Percentiles rank a stretch among this genome's conserved stretches.
These are phyloP conservation scores for Mortierella hygrophila DNA, from an alignment of 192 early-diverging fungal species.

Conservation along the genomic window DNA sequence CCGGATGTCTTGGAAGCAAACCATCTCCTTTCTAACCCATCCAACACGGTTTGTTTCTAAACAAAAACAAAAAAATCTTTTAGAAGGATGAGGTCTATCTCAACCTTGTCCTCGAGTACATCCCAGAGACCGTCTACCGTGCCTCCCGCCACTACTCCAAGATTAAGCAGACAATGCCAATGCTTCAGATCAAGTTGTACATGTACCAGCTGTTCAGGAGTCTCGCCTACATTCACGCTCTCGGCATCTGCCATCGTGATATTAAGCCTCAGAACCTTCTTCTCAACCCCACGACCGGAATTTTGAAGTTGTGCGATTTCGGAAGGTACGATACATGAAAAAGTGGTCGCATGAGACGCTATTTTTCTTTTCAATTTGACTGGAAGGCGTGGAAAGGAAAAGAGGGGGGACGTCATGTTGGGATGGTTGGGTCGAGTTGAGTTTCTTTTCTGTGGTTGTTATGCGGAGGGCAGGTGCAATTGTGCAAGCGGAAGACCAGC, in stretches of 20 bases:
- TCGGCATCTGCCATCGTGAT: slow-evolving; percentile 99
- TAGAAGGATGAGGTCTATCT: slow-evolving; percentile 94
- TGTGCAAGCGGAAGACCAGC: not conserved
- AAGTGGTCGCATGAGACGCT: not conserved
- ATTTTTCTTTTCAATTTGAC: not conserved
- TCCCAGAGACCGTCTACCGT: slow-evolving; percentile 97
- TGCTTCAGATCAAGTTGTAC: slow-evolving; percentile 96
- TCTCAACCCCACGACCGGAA: slow-evolving; percentile 89
- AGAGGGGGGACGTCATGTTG: not conserved
- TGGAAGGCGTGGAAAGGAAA: not conserved
- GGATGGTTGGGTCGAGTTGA: not conserved
- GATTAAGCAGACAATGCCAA: slow-evolving; percentile 94
- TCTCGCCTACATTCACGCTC: slow-evolving; percentile 95
- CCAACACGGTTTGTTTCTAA: not conserved
- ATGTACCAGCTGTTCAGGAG: slow-evolving; percentile 99
- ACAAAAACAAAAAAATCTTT: not conserved
- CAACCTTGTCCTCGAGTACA: slow-evolving; percentile 94
- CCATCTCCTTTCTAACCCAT: not conserved
- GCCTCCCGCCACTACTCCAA: slow-evolving; percentile 92
- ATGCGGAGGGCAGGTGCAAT: not conserved
- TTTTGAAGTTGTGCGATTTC: slow-evolving; percentile 98
- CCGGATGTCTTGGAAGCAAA: not conserved
- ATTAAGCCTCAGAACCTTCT: slow-evolving; percentile 99
- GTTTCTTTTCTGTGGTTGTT: slow-evolving; percentile 8
- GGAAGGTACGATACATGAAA: slow-evolving; percentile 66